Percentiles rank a stretch among this genome's conserved stretches.
Conservation (phyloP, 2,329 filamentous ascomycete species). For the Coniella vitis region DNA sequence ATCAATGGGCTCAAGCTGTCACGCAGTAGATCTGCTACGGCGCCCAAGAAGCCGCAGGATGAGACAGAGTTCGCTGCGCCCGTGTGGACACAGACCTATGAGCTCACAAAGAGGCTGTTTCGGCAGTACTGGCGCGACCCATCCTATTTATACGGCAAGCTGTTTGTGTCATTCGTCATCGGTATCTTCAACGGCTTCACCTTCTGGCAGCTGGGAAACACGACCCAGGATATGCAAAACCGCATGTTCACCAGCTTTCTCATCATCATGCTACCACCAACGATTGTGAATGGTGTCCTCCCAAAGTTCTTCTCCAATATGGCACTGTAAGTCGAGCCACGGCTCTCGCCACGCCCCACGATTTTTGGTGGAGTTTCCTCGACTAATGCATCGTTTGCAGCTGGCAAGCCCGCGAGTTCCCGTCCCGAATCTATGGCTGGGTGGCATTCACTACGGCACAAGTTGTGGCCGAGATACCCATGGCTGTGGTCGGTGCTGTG, state of each 20-base stretch:
- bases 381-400: background rate
- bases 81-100: constrained; percentile 42
- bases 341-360: background rate
- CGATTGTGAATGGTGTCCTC: constrained; percentile 70
- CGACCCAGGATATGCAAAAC: constrained; percentile 58
- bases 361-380: background rate
- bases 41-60: constrained; percentile 26
- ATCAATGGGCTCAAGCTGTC: constrained; percentile 34
- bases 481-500: constrained; percentile 56
- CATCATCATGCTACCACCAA: constrained; percentile 67
- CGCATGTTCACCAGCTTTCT: constrained; percentile 72
- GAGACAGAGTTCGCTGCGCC: constrained; percentile 55
- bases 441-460: constrained; percentile 59
- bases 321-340: constrained; percentile 34
- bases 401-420: constrained; percentile 66
- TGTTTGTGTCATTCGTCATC: constrained; percentile 15
- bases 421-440: constrained; percentile 77
- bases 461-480: constrained; percentile 64
- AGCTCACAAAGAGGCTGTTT: constrained; percentile 52
- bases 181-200: constrained; percentile 63
- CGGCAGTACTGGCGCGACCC: constrained; percentile 59
- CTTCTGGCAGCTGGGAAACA: constrained; percentile 55
- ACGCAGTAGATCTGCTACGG: constrained; percentile 37
- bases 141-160: constrained; percentile 55
- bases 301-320: constrained; percentile 62